Base-by-base conservation (phyloP, 176 grass and related monocot species). In the Saccharum spontaneum region DNA sequence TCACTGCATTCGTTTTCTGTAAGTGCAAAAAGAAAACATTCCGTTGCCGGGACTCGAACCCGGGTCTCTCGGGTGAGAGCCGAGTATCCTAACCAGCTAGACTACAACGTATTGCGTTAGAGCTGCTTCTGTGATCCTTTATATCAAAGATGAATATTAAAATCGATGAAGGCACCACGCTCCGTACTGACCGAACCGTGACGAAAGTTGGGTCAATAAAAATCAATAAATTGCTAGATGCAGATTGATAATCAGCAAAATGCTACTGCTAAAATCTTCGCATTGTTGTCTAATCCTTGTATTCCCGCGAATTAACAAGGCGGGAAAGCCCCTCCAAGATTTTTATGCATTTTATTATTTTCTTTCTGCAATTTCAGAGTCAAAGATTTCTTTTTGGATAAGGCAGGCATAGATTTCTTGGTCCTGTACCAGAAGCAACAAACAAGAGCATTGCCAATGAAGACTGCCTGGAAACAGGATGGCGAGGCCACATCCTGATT, bases 81-180 rank as follows among this genome's bases (percentile, higher is more conserved):
- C 86, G 89, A 98, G 89, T 92, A 95, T 94, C 93, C 93, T 95
- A 89, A 94, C 88, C 93, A 94, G 72, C 87, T 94, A 98, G 89
- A 98, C 91, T 57, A 71, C 80, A 83, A 63, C n/a, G 69, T 69
- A 83, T 9, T 60, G 15, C 0, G 13, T 15, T 0, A 5, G 45
- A 48, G 3, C 13, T 11, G 0, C 2, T 44, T 44, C 40, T 41
- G 40, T 41, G 2, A 10, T 44, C 2, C 5, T 44, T 44, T 10
- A 44, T 2, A 44, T 11, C 41, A 10, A 44, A 44, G 0, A 14
- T 8, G 40, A 41, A 41, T 11, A 46, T 13, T 46, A 46, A 41
- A 46, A 46, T 46, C 12, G 43, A 12, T 45, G 43, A 45, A 45
- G 43, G 2, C 43, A 43, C 41, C 8, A 10, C 41, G 9, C 2